A percentile compares a stretch with the other conserved stretches of the same genome.
Evolutionary conservation across 2,329 filamentous ascomycete species (phyloP).

Genomic region (Fusarium foetens): DNA sequence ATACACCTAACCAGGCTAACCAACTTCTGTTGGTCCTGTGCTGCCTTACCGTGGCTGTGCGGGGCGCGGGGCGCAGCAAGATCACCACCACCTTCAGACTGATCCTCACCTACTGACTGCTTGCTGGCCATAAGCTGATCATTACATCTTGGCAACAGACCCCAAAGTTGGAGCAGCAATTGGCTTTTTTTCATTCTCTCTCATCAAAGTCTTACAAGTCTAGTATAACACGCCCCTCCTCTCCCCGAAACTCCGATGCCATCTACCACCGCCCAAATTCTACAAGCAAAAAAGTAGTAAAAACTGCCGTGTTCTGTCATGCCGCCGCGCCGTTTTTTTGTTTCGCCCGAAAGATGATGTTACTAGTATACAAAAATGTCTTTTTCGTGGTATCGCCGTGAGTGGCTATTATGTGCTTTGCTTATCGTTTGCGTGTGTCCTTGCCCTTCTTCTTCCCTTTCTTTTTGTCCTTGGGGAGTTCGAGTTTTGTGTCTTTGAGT

Average conservation of each 20-base stretch:
- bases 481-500: slow-evolving; percentile 68
- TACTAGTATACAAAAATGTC: slow-evolving; percentile 25
- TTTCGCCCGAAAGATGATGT: slow-evolving; percentile 2
- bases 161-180: not conserved
- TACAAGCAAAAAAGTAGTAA: not conserved
- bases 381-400: slow-evolving; percentile 1
- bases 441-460: slow-evolving; percentile 69
- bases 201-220: slow-evolving; percentile 28
- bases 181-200: slow-evolving; percentile 1
- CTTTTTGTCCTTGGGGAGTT: slow-evolving; percentile 73
- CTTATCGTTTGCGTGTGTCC: slow-evolving; percentile 62
- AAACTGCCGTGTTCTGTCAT: slow-evolving; percentile 8
- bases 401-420: slow-evolving; percentile 27
- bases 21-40: not conserved
- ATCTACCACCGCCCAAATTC: slow-evolving; percentile 16
- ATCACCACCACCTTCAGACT: not conserved
- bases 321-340: slow-evolving; percentile 18
- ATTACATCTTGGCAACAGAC: not conserved
- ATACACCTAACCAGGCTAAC: not conserved
- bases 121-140: too few species aligned
- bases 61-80: not conserved
- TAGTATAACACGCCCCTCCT: slow-evolving; percentile 10
- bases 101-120: not conserved
- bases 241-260: slow-evolving; percentile 27
- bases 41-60: not conserved